Conservation (phyloP, 2,329 filamentous ascomycete genomes). For the Atkinsonella texensis region DNA sequence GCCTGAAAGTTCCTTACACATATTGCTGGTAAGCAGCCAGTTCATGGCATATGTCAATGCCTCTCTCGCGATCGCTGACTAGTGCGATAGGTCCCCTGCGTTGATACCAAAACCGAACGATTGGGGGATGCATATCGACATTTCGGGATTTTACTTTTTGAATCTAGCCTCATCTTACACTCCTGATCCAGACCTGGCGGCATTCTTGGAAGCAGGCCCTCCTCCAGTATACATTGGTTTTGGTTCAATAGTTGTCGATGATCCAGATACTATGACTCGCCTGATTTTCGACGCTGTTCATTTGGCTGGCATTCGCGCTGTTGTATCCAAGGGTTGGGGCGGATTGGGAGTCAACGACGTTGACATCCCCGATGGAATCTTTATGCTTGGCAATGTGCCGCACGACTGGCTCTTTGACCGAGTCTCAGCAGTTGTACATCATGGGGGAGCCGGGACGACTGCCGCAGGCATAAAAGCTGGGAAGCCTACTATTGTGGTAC, state of each 20-base stretch:
- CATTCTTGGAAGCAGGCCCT: slow-evolving; percentile 55
- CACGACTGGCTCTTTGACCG: slow-evolving; percentile 83
- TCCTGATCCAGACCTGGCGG: slow-evolving; percentile 50
- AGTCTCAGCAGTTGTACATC: slow-evolving; percentile 74
- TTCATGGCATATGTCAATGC: neutral
- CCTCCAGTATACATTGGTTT: slow-evolving; percentile 76
- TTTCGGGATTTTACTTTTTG: slow-evolving; percentile 69
- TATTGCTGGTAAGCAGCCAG: slow-evolving; percentile 59
- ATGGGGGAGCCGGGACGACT: slow-evolving; percentile 79
- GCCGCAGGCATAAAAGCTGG: slow-evolving; percentile 75
- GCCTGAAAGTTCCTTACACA: slow-evolving; percentile 69
- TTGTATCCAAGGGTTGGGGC: slow-evolving; percentile 84
- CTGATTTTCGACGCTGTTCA: slow-evolving; percentile 61
- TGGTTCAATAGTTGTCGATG: slow-evolving; percentile 70
- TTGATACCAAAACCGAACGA: slow-evolving; percentile 70
- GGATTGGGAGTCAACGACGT: slow-evolving; percentile 63
- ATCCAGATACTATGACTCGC: slow-evolving; percentile 57
- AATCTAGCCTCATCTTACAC: slow-evolving; percentile 54
- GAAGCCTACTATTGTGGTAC: slow-evolving; percentile 69
- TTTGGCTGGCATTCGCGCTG: slow-evolving; percentile 56
- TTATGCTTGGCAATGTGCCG: slow-evolving; percentile 74
- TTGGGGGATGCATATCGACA: slow-evolving; percentile 59
- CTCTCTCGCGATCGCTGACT: slow-evolving; percentile 4
- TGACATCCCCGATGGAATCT: slow-evolving; percentile 61
- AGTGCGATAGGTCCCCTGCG: slow-evolving; percentile 45